phyloP scores from a whole-genome alignment of 2,329 filamentous ascomycete genomes.

The Alternaria metachromatica region DNA sequence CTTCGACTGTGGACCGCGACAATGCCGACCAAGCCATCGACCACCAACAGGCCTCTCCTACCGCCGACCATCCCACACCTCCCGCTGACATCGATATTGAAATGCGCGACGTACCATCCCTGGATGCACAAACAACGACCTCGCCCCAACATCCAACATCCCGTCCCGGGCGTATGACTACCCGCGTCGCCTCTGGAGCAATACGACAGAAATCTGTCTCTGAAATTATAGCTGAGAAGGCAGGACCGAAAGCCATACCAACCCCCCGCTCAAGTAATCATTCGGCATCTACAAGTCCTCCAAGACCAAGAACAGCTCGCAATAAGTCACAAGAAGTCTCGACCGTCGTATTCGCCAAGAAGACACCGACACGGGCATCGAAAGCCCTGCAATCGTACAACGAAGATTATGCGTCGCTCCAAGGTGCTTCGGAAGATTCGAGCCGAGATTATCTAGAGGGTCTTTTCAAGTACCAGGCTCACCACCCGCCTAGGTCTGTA shows the following conservation, averaged over 20 bases:
- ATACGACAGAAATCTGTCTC: conserved; percentile 75
- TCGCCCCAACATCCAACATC: conserved; percentile 33
- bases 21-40: conserved; percentile 19
- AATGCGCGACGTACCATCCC: conserved; percentile 37
- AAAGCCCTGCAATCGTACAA: conserved; percentile 43
- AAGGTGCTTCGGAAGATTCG: conserved; percentile 56
- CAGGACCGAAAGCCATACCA: conserved; percentile 54
- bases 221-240: conserved; percentile 71
- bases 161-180: conserved; percentile 66
- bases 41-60: conserved; percentile 15
- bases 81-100: conserved; percentile 45
- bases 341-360: conserved; percentile 80
- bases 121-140: conserved; percentile 9
- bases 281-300: conserved; percentile 34
- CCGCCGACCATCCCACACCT: conserved; percentile 43
- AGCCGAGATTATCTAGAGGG: conserved; percentile 67
- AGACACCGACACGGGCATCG: conserved; percentile 42
- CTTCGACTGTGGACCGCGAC: conserved; percentile 32
- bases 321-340: conserved; percentile 68
- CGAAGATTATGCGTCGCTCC: conserved; percentile 52
- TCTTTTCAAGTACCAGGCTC: conserved; percentile 64
- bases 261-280: conserved; percentile 42
- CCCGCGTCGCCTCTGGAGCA: conserved; percentile 72
- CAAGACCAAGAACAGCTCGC: conserved; percentile 28
- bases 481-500: conserved; percentile 61